These are phyloP conservation scores for Neofusicoccum cordaticola DNA, from an alignment of 2,329 filamentous ascomycete genomes.

Conservation along the genomic window DNA sequence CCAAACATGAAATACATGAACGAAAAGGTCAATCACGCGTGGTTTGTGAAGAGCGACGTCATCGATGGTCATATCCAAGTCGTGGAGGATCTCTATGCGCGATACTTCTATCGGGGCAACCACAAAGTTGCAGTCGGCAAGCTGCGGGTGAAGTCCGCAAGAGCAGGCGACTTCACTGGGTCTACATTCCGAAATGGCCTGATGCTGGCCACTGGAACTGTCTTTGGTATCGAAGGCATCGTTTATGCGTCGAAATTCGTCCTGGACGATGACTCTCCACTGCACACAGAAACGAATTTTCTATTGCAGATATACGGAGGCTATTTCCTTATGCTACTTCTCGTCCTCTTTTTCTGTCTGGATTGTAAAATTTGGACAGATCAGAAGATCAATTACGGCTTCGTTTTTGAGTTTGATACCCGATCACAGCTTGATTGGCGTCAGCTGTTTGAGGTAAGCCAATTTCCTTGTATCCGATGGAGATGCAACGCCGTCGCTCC, in stretches of 20 bases:
- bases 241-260: constrained; percentile 37
- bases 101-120: constrained; percentile 92
- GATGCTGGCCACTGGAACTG: constrained; percentile 39
- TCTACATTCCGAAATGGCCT: constrained; percentile 59
- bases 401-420: constrained; percentile 94
- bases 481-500: constrained; percentile 41
- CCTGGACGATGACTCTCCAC: constrained; percentile 23
- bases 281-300: constrained; percentile 41
- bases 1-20: constrained; percentile 80
- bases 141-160: constrained; percentile 67
- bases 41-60: constrained; percentile 87
- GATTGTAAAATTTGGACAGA: constrained; percentile 79
- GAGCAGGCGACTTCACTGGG: constrained; percentile 58
- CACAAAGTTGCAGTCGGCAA: constrained; percentile 88
- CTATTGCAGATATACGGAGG: constrained; percentile 79
- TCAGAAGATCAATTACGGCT: constrained; percentile 90
- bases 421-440: constrained; percentile 86
- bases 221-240: constrained; percentile 45
- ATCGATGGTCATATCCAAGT: constrained; percentile 76
- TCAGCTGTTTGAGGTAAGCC: constrained; percentile 67
- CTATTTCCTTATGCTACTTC: constrained; percentile 78
- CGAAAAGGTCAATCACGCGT: constrained; percentile 84
- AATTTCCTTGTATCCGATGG: no score
- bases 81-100: constrained; percentile 87
- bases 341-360: constrained; percentile 81